Base-by-base conservation (phyloP, 2,329 filamentous ascomycete genomes). In the Ceratocystis eucalypticola region DNA sequence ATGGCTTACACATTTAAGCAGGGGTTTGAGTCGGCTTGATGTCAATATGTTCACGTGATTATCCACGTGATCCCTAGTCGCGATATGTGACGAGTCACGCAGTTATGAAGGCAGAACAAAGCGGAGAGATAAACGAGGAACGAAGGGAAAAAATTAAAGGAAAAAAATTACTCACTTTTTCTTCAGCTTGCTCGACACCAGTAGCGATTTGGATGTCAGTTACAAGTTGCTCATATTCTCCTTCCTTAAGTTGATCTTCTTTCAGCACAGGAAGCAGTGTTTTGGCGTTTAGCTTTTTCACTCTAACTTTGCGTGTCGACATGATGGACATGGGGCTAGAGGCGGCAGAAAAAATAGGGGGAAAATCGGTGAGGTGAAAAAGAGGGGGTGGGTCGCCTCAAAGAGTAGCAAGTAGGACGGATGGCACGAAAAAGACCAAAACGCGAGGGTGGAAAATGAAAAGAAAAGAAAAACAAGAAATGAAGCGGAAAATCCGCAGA, bases 171-270 rank as follows among this genome's bases (percentile, higher is more conserved):
- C 91, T 85, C 78, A 96, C 94, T 80, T 93, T 93, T 84, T 97
- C 92, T 79, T 99, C 94, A 70, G 87, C 89, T 75, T 96, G 92
- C 78, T 99, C 94, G 72, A 99, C 94, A 77, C 94, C 94, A 71
- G 92, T 96, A 75, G 94, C 91, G 75, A 96, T 91, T 87, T 90
- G 78, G 82, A 85, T 80, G 84, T 89, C 83, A 75, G 88, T 88
- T 71, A 88, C 88, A 75, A 93, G 86, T 72, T 89, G 84, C 78
- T 96, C 90, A 76, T 96, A 96, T 77, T 91, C 85, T 73, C 82
- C 84, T 74, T 88, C 82, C 74, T 96, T 91, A 77, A 97, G 88
- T 75, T 97, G 89, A 76, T 91, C 83, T 79, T 97, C 93, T 76
- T 88, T 85, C 74, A 96, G 84, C 72, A 99, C 87, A 68, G 87